These are phyloP conservation scores for Aegilops bicornis DNA, from an alignment of 176 grass and related monocot genomes.

Conservation along the genomic window DNA sequence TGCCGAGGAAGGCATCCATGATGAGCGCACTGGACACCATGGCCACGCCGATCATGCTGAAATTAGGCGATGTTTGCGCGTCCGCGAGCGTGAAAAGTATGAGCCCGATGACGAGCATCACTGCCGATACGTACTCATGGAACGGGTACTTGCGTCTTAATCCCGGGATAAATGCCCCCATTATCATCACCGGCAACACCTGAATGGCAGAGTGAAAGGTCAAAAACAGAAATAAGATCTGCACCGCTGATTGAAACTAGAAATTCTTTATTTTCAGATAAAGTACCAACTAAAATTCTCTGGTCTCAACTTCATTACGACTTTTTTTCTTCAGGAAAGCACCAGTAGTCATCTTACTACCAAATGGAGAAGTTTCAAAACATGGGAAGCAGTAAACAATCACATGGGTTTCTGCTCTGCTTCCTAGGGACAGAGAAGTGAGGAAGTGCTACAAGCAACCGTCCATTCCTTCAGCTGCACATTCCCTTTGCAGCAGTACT, in stretches of 20 bases:
- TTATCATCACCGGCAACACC: conserved; percentile 93
- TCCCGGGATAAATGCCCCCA: conserved; percentile 92
- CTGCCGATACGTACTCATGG: conserved; percentile 75
- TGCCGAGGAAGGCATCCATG: conserved; percentile 94
- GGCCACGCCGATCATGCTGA: conserved; percentile 70
- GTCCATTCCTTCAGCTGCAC: not conserved
- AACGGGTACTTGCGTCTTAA: conserved; percentile 71
- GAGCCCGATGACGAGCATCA: conserved; percentile 78
- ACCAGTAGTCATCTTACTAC: not conserved
- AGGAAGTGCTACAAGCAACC: not conserved
- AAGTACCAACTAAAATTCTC: not conserved
- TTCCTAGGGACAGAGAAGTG: not conserved
- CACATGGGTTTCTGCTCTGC: not conserved
- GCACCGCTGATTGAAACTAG: not conserved
- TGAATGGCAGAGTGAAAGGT: not conserved
- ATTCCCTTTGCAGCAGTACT: not conserved
- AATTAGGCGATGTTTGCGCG: conserved; percentile 84
- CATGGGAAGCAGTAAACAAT: not conserved
- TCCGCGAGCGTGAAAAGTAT: conserved; percentile 88
- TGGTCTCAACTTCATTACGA: not conserved
- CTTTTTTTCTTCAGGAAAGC: not conserved
- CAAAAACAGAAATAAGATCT: not conserved
- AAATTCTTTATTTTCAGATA: too few relatives aligned
- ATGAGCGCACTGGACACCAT: conserved; percentile 81
- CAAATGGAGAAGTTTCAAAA: not conserved